Evolutionary conservation across 2,329 filamentous ascomycete genomes (phyloP), one percentile per base, ranked within the genome.

Genomic region (Epichloe sibirici): DNA sequence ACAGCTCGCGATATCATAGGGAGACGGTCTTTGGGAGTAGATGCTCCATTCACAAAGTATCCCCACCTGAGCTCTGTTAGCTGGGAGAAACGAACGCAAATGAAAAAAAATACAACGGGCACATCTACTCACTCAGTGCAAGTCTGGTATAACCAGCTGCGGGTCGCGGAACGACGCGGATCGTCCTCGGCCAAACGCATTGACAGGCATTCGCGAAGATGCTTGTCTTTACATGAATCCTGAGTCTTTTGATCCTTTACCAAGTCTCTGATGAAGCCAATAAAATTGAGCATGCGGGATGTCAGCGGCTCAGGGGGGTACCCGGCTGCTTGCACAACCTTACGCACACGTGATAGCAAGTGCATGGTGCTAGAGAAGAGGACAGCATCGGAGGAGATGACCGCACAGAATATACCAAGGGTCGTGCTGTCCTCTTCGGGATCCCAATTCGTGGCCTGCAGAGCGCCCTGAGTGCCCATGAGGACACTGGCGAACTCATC

Each of bases 1-100:
- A 88, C 72, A 3, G 81, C 74, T 13, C 88, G 83, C 1, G 88
- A 91, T 48, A 93, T 73, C 5, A 94, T 66, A 0, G 88, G 83
- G 1, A 84, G 75, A 51, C 82, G 75, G 53, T 78, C 70, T 0
- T 70, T 60, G 0, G 88, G 88, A 0, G 83, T 81, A 28, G 82
- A 79, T 4, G 80, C 83, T 47, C 88, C 88, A 0, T 85, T 88
- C 57, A 84, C 78, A 48, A 90, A 79, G 67, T 81, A 93, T 9
- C 88, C 88, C 87, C 86, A 93, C 75, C 81, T 78, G 13, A 46
- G 3, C 6, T 6, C n/a, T 39, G 34, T 54, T 48, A 49, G 50
- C 17, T 48, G n/a, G 17, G 25, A 13, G 3, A 6, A 47, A 35
- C 12, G 38, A 8, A 40, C n/a, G 2, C 15, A 28, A 11, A 15